Base-by-base conservation (phyloP, 202 grass and related monocot genomes). In the Zizania palustris region DNA sequence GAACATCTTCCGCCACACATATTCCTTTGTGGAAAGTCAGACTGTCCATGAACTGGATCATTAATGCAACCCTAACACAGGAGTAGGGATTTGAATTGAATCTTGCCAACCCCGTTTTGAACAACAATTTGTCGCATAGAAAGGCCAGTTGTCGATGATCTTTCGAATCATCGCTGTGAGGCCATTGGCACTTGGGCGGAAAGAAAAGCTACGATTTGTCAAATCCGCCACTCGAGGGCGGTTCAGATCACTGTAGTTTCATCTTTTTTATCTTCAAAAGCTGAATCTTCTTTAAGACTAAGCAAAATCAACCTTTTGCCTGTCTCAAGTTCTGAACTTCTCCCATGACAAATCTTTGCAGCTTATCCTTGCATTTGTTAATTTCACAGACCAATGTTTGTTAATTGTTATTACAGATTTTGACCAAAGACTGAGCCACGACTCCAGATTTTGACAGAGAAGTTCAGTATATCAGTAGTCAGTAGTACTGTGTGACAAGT, bases 191-290 rank as follows among this genome's bases (percentile, higher is more conserved):
- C 43, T 83, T 69, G 10, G 80, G 62, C 74, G 34, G 75, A 83
- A 79, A 79, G n/a, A 63, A 74, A 4, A 49, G 56, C 66, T 72
- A 60, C 41, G 5, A 13, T 72, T 77, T 37, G 42, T 79, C 75
- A 74, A 46, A 49, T 70, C n/a, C 4, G 35, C 75, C 75, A 49
- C 56, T 75, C 54, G 79, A 70, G 0, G 39, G 58, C 65, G 28
- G 81, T 88, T 84, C 86, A 88, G 48, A 88, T 84, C 81, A 84
- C 57, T 76, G 65, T 80, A 18, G 59, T 80, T 71, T 28, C 46
- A 8, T 5, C 57, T 9, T 1, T 1, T 42, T 51, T 6, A 19
- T 60, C 28, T 76, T 51, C 40, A 16, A 74, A 80, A 84, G 70
- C 11, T 45, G 57, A 65, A 74, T 69, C 16, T 50, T 28, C 72